Base-by-base conservation (phyloP, 2,329 filamentous ascomycete genomes). In the Penicillium sp. region DNA sequence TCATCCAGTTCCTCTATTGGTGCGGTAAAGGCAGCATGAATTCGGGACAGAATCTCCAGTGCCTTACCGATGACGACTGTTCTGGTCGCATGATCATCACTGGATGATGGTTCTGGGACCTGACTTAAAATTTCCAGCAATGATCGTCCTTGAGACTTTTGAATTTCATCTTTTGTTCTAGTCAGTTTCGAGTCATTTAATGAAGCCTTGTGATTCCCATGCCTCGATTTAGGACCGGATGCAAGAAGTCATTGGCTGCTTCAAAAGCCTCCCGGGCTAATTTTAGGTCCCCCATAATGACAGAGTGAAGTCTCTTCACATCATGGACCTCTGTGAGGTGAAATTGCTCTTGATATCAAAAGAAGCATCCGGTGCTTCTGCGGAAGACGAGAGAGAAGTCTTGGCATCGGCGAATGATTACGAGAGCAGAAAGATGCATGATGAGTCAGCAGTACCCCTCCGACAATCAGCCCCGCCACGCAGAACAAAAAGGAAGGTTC, bases 141-240 rank as follows among this genome's bases (percentile, higher is more conserved):
- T 18, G 63, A 64, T 26, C 48, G 41, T 10, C 60, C 63, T 20
- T 54, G 57, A 16, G 46, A 53, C 33, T 60, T 63, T 40, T 62
- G 56, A 31, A 66, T 56, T 51, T 66, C 58, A 47, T 65, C 65
- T 68, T 56, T n/a, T n/a, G 33, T 13, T 23, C 29, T 23, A 15
- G 55, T 65, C 54, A 66, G 63, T 54, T 44, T 45, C 4, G 2
- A 37, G 13, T 12, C 29, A 20, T 28, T 14, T 26, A 32, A 14
- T 35, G 20, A 13, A 26, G 4, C 22, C 40, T 15, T 39, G 33
- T 48, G 39, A 50, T 32, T 40, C 44, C 47, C 64, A 47, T 66
- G 60, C 65, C 65, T 67, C 60, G 55, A 47, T 63, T 55, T 41
- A 68, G 53, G 27, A 66, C 62, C 18, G 65, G 63, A 36, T 47